Conservation (phyloP, 1,139 yeast genomes). For the Kodamaea sp. region DNA sequence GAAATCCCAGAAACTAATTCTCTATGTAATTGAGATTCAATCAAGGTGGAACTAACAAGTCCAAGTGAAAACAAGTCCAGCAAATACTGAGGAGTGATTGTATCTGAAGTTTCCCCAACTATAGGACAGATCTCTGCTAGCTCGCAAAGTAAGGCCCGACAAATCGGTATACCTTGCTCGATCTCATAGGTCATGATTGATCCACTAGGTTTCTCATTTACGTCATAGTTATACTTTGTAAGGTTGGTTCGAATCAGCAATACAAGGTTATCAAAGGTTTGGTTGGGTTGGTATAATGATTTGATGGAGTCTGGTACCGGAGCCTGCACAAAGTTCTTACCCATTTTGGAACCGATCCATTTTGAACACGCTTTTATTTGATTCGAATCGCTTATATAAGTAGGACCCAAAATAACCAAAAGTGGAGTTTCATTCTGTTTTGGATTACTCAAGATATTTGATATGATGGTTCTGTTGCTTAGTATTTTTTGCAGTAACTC, state of each 20-base stretch:
- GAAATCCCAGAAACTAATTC: constrained; percentile 46
- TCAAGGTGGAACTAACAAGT: constrained; percentile 30
- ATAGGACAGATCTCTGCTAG: constrained; percentile 35
- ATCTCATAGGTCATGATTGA: constrained; percentile 33
- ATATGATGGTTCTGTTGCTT: constrained; percentile 16
- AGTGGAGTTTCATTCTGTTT: constrained; percentile 18
- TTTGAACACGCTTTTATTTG: constrained; percentile 40
- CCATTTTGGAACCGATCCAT: constrained; percentile 32
- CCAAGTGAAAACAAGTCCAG: constrained; percentile 43
- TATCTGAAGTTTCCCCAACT: constrained; percentile 41
- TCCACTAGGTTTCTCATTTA: constrained; percentile 10
- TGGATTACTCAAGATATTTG: constrained; percentile 12
- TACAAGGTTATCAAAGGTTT: constrained; percentile 12
- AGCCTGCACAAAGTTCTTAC: constrained; percentile 14
- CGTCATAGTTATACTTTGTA: constrained; percentile 21
- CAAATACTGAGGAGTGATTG: constrained; percentile 45
- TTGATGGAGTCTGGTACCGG: constrained; percentile 9
- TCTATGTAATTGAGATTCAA: constrained; percentile 46
- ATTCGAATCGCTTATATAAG: constrained; percentile 21
- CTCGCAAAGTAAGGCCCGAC: constrained; percentile 35
- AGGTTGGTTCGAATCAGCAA: constrained; percentile 28
- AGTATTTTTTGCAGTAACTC: constrained; percentile 27
- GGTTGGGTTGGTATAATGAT: constrained; percentile 10
- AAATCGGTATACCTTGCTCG: constrained; percentile 37
- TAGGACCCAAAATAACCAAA: constrained; percentile 41